These are phyloP conservation scores for Dothideomycetes sp. DNA, from an alignment of 2,329 filamentous ascomycete species.

Conservation along the genomic window DNA sequence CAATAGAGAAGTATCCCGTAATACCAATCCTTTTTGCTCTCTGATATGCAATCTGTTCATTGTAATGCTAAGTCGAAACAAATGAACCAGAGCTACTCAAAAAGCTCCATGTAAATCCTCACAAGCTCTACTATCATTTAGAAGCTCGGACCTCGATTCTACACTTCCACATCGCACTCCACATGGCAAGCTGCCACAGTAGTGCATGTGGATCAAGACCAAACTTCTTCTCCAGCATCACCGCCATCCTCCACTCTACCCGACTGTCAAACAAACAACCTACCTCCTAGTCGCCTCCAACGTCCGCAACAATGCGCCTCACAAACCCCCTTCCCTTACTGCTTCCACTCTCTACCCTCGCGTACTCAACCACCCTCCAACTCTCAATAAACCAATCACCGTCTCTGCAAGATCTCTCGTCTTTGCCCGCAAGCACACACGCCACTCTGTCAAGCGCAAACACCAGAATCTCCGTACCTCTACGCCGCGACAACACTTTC, in stretches of 20 bases:
- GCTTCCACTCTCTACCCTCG: not conserved
- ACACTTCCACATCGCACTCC: not conserved
- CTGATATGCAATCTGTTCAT: not conserved
- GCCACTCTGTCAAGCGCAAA: conserved; percentile 45
- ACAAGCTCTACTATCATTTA: not conserved
- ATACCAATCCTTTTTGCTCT: not conserved
- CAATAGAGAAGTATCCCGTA: not conserved
- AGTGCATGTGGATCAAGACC: no score
- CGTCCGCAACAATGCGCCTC: conserved; percentile 3
- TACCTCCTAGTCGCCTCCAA: no score
- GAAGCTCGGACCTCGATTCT: conserved; percentile 4
- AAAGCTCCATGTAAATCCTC: not conserved
- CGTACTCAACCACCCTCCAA: conserved; percentile 35
- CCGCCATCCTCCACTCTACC: no score
- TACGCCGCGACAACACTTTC: conserved; percentile 62
- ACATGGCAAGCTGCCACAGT: no score
- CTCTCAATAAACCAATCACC: conserved; percentile 42
- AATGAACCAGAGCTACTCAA: not conserved
- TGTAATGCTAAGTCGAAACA: not conserved
- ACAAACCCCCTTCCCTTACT: not conserved
- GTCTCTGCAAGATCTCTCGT: conserved; percentile 36
- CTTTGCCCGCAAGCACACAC: conserved; percentile 49
- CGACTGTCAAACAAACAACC: no score
- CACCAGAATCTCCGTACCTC: conserved; percentile 47
- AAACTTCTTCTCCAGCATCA: no score